A percentile compares a stretch with the other conserved stretches of the same genome.
Evolutionary conservation across 768 basidiomycete genomes (phyloP).

Genomic region (Ephemerocybe angulata): DNA sequence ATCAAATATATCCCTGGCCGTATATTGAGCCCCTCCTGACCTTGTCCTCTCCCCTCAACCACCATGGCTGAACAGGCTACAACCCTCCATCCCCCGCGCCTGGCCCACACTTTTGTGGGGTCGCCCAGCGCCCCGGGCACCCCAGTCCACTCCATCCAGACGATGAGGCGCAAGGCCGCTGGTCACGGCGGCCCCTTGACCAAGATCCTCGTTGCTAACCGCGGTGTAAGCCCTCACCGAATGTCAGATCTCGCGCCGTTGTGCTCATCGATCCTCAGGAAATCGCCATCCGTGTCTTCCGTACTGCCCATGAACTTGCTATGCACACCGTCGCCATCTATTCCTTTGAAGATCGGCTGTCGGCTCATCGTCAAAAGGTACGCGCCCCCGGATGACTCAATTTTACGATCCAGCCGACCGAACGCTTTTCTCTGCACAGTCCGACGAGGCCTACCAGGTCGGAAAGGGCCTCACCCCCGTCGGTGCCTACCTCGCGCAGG

Average conservation of each 20-base stretch:
- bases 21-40: neutral
- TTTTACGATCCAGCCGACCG: constrained; percentile 17
- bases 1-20: neutral
- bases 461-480: constrained; percentile 96
- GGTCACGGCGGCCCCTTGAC: constrained; percentile 89
- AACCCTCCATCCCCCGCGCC: constrained; percentile 65
- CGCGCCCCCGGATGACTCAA: constrained; percentile 12
- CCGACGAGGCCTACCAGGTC: constrained; percentile 98
- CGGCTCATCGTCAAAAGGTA: constrained; percentile 97
- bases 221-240: constrained; percentile 61
- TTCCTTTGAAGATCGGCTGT: constrained; percentile 94
- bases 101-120: constrained; percentile 66
- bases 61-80: constrained; percentile 39
- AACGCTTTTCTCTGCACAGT: constrained; percentile 46
- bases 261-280: constrained; percentile 50
- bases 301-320: constrained; percentile 96
- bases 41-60: constrained; percentile 15
- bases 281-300: constrained; percentile 98
- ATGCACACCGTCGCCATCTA: constrained; percentile 99
- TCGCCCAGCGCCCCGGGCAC: constrained; percentile 80
- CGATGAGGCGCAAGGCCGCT: constrained; percentile 86
- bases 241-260: constrained; percentile 2
- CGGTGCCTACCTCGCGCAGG: constrained; percentile 94
- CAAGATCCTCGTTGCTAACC: constrained; percentile 90
- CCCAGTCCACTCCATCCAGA: constrained; percentile 86